These are phyloP conservation scores for Botrytis fabae DNA, from an alignment of 2,329 filamentous ascomycete species.

Conservation along the genomic window DNA sequence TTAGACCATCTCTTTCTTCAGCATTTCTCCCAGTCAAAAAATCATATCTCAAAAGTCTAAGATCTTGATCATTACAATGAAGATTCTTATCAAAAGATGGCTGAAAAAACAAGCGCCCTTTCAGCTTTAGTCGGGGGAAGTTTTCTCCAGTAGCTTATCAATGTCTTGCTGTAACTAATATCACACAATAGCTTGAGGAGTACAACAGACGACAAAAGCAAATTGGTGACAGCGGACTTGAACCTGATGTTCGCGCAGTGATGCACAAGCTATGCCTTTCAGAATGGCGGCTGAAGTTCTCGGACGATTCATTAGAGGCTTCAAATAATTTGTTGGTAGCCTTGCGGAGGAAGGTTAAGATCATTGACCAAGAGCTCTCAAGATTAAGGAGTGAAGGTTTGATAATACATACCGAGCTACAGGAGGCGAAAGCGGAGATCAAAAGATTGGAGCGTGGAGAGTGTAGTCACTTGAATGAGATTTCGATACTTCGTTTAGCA, in stretches of 20 bases:
- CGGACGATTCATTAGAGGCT: fast-evolving
- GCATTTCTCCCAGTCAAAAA: not conserved
- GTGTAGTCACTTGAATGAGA: not conserved
- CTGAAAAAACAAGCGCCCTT: not conserved
- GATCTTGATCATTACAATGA: not conserved
- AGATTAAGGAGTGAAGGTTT: no score
- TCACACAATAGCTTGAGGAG: not conserved
- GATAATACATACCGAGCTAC: not conserved
- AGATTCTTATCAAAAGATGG: not conserved
- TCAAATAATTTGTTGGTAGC: no score
- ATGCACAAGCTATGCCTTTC: not conserved
- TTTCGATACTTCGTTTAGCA: not conserved
- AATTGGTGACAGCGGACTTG: not conserved
- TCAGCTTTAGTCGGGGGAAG: not conserved
- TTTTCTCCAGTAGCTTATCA: not conserved
- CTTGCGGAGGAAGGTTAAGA: not conserved
- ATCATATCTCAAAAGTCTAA: not conserved
- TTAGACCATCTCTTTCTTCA: not conserved
- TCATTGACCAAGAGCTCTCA: not conserved
- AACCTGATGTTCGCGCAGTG: not conserved
- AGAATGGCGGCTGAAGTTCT: not conserved
- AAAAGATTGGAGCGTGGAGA: not conserved
- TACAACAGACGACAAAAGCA: no score
- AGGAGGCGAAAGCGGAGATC: not conserved
- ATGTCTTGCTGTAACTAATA: not conserved